Percentiles rank a stretch among this genome's conserved stretches.
Conservation (phyloP, 805 yeast genomes). For the Lachancea kluyveri region DNA sequence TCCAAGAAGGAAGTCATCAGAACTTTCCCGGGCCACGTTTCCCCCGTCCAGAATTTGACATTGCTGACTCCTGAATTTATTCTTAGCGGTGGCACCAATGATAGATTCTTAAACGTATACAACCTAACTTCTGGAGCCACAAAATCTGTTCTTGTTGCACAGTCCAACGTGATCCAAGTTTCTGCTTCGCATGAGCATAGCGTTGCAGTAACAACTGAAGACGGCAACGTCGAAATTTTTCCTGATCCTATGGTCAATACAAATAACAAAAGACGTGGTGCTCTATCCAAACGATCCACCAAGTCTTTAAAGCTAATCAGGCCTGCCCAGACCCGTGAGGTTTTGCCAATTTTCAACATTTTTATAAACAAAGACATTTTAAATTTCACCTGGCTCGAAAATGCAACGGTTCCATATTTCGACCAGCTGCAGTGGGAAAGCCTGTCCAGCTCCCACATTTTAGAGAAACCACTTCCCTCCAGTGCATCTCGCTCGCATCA, state of each 20-base stretch:
- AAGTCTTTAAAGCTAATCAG: constrained; percentile 42
- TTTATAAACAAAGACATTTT: constrained; percentile 33
- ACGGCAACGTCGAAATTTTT: constrained; percentile 69
- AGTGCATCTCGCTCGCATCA: constrained; percentile 8
- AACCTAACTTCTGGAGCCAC: constrained; percentile 33
- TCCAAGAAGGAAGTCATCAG: constrained; percentile 35
- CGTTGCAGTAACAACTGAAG: constrained; percentile 56
- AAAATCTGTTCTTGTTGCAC: constrained; percentile 60
- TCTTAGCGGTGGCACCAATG: constrained; percentile 69
- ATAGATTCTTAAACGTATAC: constrained; percentile 74
- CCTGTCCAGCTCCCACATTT: constrained; percentile 26
- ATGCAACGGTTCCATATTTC: constrained; percentile 49
- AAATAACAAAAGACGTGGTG: constrained; percentile 40
- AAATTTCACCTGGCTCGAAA: constrained; percentile 56
- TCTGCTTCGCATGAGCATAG: constrained; percentile 30
- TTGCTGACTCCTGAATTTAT: constrained; percentile 37
- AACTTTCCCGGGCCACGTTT: constrained; percentile 71
- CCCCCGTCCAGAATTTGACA: constrained; percentile 50
- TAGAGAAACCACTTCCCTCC: constrained; percentile 10
- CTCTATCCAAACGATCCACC: constrained; percentile 46
- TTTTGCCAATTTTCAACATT: constrained; percentile 23
- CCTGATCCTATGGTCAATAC: constrained; percentile 40
- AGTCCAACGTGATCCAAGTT: constrained; percentile 49
- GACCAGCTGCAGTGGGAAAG: constrained; percentile 46
- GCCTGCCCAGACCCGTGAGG: constrained; percentile 35